Base-by-base conservation (phyloP, 2,329 filamentous ascomycete species). In the Alternaria postmessia region DNA sequence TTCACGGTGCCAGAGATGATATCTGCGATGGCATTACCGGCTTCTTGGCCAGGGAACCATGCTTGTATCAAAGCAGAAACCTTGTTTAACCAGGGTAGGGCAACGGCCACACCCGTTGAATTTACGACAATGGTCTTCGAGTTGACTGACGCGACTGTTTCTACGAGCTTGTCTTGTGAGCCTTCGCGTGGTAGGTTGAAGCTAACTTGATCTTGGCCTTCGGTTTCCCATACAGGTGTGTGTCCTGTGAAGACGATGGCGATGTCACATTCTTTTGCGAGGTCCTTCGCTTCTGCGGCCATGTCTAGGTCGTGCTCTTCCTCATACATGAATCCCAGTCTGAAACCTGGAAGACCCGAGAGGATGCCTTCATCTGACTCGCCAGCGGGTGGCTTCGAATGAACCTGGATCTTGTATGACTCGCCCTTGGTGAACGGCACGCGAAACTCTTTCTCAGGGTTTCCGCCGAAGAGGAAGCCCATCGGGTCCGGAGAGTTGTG, bases 101-200 rank as follows among this genome's bases (percentile, higher is more conserved):
- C 84, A 16, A 91, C 85, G 0, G 91, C 91, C 0, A 91, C 92
- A 36, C 91, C 92, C 0, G 90, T 92, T 69, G 94, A 91, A 73
- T 92, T 88, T 2, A 94, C 89, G 2, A 95, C 87, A 1, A 88
- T 87, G 1, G 90, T 89, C 56, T 89, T 89, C 4, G 88, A 82
- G 75, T 94, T 93, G 0, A 84, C 89, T 0, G 83, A 83, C 5
- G 88, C 82, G 0, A 94, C 87, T 1, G 87, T 86, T 12, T 83
- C 75, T 68, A 94, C 91, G 5, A 92, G 83, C 38, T 85, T 83
- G 71, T 91, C 88, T 68, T 89, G 86, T 1, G 71, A 73, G 80
- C 85, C 44, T 81, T 85, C 36, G 14, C 71, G 72, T 7, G 87
- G 87, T 5, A 89, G 79, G 62, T 87, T 87, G 56, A 77, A 76